These are phyloP conservation scores for Lentinula boryana DNA, from an alignment of 768 basidiomycete genomes.

Conservation along the genomic window DNA sequence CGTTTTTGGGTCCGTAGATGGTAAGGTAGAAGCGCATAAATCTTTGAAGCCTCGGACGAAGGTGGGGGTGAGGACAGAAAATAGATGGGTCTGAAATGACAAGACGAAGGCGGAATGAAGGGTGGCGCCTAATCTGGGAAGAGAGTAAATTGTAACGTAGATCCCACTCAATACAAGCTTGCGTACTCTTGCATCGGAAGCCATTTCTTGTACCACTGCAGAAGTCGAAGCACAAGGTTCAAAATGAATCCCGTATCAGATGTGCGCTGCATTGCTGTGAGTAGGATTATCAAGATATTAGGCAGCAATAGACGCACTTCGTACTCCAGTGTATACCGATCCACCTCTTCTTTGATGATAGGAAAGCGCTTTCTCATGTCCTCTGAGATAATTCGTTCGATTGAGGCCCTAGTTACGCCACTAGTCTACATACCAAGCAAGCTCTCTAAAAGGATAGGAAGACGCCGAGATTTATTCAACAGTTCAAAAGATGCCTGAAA, in stretches of 20 bases:
- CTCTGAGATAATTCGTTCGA: conserved; percentile 32
- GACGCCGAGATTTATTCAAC: conserved; percentile 51
- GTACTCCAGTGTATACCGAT: conserved; percentile 51
- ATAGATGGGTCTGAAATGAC: conserved; percentile 69
- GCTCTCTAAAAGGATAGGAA: conserved; percentile 61
- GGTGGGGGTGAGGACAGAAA: conserved; percentile 61
- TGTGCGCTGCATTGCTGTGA: conserved; percentile 30
- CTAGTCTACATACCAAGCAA: conserved; percentile 52
- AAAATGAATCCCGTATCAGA: conserved; percentile 44
- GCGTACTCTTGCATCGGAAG: conserved; percentile 59
- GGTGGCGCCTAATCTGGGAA: conserved; percentile 50
- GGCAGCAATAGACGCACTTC: conserved; percentile 35
- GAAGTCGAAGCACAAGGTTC: conserved; percentile 50
- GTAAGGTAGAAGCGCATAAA: conserved; percentile 56
- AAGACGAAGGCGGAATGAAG: conserved; percentile 58
- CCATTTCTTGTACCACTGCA: conserved; percentile 78
- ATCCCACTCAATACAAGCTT: background rate
- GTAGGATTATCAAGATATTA: background rate
- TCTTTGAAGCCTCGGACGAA: conserved; percentile 67
- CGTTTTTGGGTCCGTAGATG: conserved; percentile 22
- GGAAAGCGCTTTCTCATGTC: conserved; percentile 54
- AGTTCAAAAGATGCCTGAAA: conserved; percentile 53
- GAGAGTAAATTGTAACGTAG: conserved; percentile 9
- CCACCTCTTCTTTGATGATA: conserved; percentile 57
- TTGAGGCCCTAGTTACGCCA: background rate